Evolutionary conservation across 345 rosid species (phyloP), one percentile per base, ranked within the genome.

Genomic region (Eucalyptus tenuipes): DNA sequence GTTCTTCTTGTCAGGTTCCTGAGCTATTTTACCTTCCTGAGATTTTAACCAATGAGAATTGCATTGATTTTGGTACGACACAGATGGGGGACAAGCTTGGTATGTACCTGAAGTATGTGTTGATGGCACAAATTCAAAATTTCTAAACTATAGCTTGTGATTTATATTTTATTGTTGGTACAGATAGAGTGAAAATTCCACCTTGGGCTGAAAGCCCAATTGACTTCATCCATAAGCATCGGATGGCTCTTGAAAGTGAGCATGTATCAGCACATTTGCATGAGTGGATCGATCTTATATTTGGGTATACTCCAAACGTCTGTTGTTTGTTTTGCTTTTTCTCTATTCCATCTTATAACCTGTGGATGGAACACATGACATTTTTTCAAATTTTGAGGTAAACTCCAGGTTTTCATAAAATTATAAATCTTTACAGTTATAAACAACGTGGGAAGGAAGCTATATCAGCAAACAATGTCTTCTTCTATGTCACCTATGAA

Each of bases 371-470:
- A 31, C 13, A 50, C 29, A n/a, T 5, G 40, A 48, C 29, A 27
- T 49, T 18, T 40, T 31, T 86, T 86, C 10, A 55, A 50, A 49
- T 50, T n/a, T 55, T 50, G 45, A 50, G 61, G 87, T 50, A 5
- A 50, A 86, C 29, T 86, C 27, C 29, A 10, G 44, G 55, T 86
- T 31, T 55, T 86, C 44, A 49, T 49, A 50, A 86, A 33, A 86
- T 86, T 50, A 37, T 64, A 55, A 87, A 44, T 81, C 55, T 84
- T 68, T 92, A 86, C 92, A 98, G 99, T 93, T 96, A 92, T 89
- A 98, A 97, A 94, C 99, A 98, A 94, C 97, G 99, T 49, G 99
- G 99, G 82, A 97, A 94, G 93, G 99, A 98, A 92, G 99, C 99
- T 92, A 96, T 97, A 93, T 79, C 79, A 87, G 97, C 99, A 89